These are phyloP conservation scores for Globisporangium carolinianum DNA, from an alignment of 352 stramenopile genomes.

Conservation along the genomic window DNA sequence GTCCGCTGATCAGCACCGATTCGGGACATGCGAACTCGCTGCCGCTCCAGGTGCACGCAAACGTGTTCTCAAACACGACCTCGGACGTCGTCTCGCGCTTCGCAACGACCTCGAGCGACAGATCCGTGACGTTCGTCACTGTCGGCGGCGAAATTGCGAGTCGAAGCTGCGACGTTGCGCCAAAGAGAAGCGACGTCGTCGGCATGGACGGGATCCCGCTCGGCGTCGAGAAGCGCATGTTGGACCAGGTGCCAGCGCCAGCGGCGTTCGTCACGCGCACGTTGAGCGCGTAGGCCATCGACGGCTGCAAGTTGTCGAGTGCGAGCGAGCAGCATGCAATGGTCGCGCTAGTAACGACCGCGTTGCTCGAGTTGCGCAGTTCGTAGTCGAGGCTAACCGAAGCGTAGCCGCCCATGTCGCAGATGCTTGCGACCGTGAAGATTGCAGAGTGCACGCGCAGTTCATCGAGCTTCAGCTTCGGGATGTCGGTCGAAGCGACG, in stretches of 20 bases:
- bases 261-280: constrained; percentile 13
- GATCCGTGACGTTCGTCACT: constrained; percentile 6
- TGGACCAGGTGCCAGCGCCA: constrained; percentile 22
- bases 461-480: constrained; percentile 11
- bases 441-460: constrained; percentile 8
- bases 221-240: constrained; percentile 18
- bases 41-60: constrained; percentile 6
- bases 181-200: constrained; percentile 16
- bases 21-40: constrained; percentile 16
- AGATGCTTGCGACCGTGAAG: constrained; percentile 18
- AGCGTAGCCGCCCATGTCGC: constrained; percentile 24
- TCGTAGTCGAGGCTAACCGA: constrained; percentile 5
- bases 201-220: constrained; percentile 21
- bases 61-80: constrained; percentile 4
- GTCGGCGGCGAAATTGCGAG: constrained; percentile 17
- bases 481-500: constrained; percentile 10
- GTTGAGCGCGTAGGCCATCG: constrained; percentile 18
- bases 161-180: constrained; percentile 16
- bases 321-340: constrained; percentile 15
- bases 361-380: constrained; percentile 6
- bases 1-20: constrained; percentile 8
- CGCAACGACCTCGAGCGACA: constrained; percentile 14
- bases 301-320: constrained; percentile 15
- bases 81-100: neutral
- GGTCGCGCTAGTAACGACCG: neutral